A percentile compares a stretch with the other conserved stretches of the same genome.
These are phyloP conservation scores for Crataegus laevigata DNA, from an alignment of 306 rosid species.

Conservation along the genomic window DNA sequence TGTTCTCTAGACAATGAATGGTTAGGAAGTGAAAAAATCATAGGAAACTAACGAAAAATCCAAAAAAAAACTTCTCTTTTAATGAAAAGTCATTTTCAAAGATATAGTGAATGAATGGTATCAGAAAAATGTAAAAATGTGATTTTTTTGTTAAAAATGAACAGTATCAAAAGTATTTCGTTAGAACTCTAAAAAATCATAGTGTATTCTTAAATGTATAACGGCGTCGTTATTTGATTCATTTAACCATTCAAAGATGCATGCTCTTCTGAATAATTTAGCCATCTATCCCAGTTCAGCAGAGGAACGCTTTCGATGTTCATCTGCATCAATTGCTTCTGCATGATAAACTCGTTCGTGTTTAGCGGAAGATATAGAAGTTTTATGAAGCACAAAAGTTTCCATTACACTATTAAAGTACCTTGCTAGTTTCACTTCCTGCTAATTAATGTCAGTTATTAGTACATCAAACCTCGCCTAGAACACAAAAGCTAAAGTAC, in stretches of 20 bases:
- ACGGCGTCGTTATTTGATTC: not conserved
- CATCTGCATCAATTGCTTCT: not conserved
- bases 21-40: conserved; percentile 19
- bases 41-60: too few species aligned
- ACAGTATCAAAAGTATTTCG: too few species aligned
- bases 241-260: not conserved
- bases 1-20: not conserved
- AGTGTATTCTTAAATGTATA: conserved; percentile 9
- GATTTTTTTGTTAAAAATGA: too few species aligned
- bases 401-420: not conserved
- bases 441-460: conserved; percentile 9
- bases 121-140: too few species aligned
- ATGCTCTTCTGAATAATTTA: not conserved
- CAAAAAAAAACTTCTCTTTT: too few species aligned
- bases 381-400: not conserved
- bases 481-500: conserved; percentile 9
- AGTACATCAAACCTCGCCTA: conserved; percentile 17
- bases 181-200: conserved; percentile 12
- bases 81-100: too few species aligned
- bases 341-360: not conserved
- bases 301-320: not conserved
- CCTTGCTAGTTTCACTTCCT: not conserved
- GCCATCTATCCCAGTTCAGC: too few species aligned
- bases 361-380: not conserved
- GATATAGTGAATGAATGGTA: too few species aligned